Evolutionary conservation across 83 land plant species (phyloP).

Genomic region (Picea abies): DNA sequence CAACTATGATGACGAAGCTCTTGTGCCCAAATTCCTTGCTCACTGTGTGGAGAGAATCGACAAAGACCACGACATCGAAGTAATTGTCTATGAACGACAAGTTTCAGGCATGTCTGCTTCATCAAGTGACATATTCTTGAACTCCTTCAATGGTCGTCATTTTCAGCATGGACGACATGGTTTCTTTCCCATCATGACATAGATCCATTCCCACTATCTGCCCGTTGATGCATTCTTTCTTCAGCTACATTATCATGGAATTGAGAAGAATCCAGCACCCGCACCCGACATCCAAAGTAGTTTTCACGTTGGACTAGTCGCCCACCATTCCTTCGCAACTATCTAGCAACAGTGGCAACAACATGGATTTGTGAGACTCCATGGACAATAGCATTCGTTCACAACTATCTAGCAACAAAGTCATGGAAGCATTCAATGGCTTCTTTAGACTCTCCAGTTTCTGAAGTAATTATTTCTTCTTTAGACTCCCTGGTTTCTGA

Average conservation of each 20-base stretch:
- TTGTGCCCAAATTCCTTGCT: slow-evolving; percentile 14
- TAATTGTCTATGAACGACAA: no score
- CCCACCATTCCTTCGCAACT: slow-evolving; percentile 17
- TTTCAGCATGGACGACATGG: slow-evolving; percentile 40
- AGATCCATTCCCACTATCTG: slow-evolving; percentile 56
- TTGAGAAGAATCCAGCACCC: slow-evolving; percentile 63
- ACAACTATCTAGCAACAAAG: no score
- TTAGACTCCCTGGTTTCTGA: no score
- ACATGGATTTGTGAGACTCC: no score
- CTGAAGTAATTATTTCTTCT: no score
- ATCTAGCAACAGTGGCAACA: no score
- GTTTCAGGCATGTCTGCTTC: slow-evolving; percentile 55
- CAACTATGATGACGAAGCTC: slow-evolving; percentile 2
- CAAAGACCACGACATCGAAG: slow-evolving; percentile 32
- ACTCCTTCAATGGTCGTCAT: slow-evolving; percentile 26
- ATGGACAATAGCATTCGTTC: no score
- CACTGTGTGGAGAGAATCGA: slow-evolving; percentile 38
- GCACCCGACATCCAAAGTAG: slow-evolving; percentile 61
- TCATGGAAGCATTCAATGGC: no score
- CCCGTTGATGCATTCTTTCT: slow-evolving; percentile 57
- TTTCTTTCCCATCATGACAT: slow-evolving; percentile 28
- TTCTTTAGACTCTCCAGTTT: no score
- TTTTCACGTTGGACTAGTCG: slow-evolving; percentile 52
- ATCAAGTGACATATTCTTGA: slow-evolving; percentile 39
- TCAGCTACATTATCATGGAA: slow-evolving; percentile 51